Evolutionary conservation across 495 filamentous ascomycete genomes (phyloP).

Genomic region (Xeromyces bisporus): DNA sequence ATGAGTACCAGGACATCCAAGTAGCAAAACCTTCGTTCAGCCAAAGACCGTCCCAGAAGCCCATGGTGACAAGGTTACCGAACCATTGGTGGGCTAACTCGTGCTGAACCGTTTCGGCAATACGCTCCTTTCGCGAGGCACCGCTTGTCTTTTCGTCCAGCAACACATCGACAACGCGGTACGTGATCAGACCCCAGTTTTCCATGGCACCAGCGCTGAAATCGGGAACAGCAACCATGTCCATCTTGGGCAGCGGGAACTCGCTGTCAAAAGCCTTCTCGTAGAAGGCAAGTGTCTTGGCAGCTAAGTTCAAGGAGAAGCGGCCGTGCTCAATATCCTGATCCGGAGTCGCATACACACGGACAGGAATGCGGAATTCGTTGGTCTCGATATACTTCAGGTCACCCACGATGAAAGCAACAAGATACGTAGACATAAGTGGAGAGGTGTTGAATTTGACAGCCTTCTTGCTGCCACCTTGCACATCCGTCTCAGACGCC

Average conservation of each 20-base stretch:
- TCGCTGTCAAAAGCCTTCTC: slow-evolving; percentile 37
- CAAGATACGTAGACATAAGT: slow-evolving; percentile 51
- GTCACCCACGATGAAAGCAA: slow-evolving; percentile 53
- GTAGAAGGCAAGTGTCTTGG: slow-evolving; percentile 36
- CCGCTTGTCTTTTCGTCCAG: slow-evolving; percentile 84
- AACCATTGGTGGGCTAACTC: slow-evolving; percentile 99
- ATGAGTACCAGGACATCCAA: slow-evolving; percentile 55
- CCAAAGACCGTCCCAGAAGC: slow-evolving; percentile 98
- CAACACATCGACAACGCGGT: slow-evolving; percentile 79
- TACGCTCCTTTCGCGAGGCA: slow-evolving; percentile 80
- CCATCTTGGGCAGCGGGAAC: slow-evolving; percentile 68
- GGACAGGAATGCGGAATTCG: slow-evolving; percentile 45
- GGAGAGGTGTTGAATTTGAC: slow-evolving; percentile 52
- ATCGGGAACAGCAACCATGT: slow-evolving; percentile 94
- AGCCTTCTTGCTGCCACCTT: slow-evolving; percentile 39
- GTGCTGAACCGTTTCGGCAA: slow-evolving; percentile 91
- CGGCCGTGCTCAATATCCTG: slow-evolving; percentile 47
- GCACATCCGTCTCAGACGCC: slow-evolving; percentile 36
- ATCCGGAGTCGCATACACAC: slow-evolving; percentile 46
- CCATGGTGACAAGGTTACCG: slow-evolving; percentile 97
- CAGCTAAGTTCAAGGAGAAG: slow-evolving; percentile 48
- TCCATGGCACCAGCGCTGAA: slow-evolving; percentile 94
- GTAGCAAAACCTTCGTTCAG: slow-evolving; percentile 97
- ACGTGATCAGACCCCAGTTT: slow-evolving; percentile 96
- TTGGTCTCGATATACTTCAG: slow-evolving; percentile 49